Evolutionary conservation across 2,329 filamentous ascomycete species (phyloP).

Genomic region (Seiridium unicorne): DNA sequence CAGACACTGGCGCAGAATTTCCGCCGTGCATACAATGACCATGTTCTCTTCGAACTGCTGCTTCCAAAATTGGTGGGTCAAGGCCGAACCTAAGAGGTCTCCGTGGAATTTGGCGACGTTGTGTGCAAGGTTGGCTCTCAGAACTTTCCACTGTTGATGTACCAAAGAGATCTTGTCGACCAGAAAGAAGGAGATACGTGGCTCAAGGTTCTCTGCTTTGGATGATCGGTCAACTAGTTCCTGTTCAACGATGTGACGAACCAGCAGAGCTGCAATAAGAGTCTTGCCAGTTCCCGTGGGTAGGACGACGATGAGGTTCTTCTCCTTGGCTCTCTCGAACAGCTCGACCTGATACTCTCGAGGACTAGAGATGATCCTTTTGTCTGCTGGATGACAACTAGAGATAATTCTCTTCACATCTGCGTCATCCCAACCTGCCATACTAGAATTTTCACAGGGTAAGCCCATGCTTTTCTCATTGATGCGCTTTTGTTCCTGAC

Average conservation of each 20-base stretch:
- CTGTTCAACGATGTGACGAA: slow-evolving; percentile 72
- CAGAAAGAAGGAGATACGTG: slow-evolving; percentile 79
- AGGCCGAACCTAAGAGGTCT: slow-evolving; percentile 49
- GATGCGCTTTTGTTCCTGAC: slow-evolving; percentile 16
- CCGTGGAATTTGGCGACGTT: slow-evolving; percentile 75
- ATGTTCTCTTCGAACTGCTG: slow-evolving; percentile 62
- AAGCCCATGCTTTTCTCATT: slow-evolving; percentile 7
- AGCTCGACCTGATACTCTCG: slow-evolving; percentile 91
- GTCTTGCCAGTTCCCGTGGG: slow-evolving; percentile 77
- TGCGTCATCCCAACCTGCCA: not conserved
- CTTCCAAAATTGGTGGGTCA: slow-evolving; percentile 46
- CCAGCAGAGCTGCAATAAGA: slow-evolving; percentile 84
- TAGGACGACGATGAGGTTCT: slow-evolving; percentile 89
- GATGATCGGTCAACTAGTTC: slow-evolving; percentile 69
- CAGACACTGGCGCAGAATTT: slow-evolving; percentile 77
- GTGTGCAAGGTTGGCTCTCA: slow-evolving; percentile 78
- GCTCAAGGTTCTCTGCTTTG: slow-evolving; percentile 45
- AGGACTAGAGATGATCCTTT: slow-evolving; percentile 69
- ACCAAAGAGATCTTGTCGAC: slow-evolving; percentile 89
- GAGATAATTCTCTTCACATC: not conserved
- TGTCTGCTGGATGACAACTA: slow-evolving; percentile 30
- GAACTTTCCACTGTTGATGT: slow-evolving; percentile 82
- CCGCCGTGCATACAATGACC: slow-evolving; percentile 90
- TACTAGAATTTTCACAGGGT: not conserved
- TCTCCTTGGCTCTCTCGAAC: slow-evolving; percentile 79